Percentiles rank a stretch among this genome's conserved stretches.
These are phyloP conservation scores for Ceratorhiza oryzae-sativae DNA, from an alignment of 1,284 basidiomycete genomes.

Conservation along the genomic window DNA sequence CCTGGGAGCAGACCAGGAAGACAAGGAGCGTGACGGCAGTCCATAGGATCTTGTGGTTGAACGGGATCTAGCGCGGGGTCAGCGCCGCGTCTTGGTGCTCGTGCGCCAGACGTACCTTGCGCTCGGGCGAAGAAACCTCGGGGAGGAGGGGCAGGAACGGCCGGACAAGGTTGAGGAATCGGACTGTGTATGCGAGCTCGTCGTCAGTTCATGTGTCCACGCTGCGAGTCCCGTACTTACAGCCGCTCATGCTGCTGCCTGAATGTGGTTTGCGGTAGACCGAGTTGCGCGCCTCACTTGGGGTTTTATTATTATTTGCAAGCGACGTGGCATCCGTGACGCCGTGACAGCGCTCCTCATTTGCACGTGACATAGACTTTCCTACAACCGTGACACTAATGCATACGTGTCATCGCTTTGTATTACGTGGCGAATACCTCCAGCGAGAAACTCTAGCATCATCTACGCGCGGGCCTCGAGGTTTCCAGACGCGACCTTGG, in stretches of 20 bases:
- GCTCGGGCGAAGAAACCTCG: constrained; percentile 94
- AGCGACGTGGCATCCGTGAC: constrained; percentile 38
- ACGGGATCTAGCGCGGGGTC: constrained; percentile 71
- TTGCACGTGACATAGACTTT: constrained; percentile 31
- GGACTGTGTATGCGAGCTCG: constrained; percentile 61
- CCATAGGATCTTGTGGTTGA: constrained; percentile 97
- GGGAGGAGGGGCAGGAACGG: constrained; percentile 93
- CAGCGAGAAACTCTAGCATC: constrained; percentile 10
- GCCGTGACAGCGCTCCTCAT: not conserved
- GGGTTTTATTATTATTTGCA: constrained; percentile 40
- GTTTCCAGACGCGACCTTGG: not conserved
- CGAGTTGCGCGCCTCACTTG: constrained; percentile 23
- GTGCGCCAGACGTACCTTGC: constrained; percentile 69
- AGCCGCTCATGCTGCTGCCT: constrained; percentile 46
- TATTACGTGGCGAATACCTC: constrained; percentile 31
- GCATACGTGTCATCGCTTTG: constrained; percentile 29
- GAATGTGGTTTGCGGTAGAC: constrained; percentile 38
- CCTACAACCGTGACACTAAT: constrained; percentile 18
- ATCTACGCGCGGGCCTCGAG: not conserved
- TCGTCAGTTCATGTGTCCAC: constrained; percentile 22
- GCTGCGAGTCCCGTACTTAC: constrained; percentile 41
- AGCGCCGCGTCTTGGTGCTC: constrained; percentile 16
- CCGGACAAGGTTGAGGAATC: constrained; percentile 94
- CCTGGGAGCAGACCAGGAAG: constrained; percentile 97
- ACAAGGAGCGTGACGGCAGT: constrained; percentile 96